A percentile compares a stretch with the other conserved stretches of the same genome.
Conservation (phyloP, 352 stramenopile genomes). For the Pythium dissimile region DNA sequence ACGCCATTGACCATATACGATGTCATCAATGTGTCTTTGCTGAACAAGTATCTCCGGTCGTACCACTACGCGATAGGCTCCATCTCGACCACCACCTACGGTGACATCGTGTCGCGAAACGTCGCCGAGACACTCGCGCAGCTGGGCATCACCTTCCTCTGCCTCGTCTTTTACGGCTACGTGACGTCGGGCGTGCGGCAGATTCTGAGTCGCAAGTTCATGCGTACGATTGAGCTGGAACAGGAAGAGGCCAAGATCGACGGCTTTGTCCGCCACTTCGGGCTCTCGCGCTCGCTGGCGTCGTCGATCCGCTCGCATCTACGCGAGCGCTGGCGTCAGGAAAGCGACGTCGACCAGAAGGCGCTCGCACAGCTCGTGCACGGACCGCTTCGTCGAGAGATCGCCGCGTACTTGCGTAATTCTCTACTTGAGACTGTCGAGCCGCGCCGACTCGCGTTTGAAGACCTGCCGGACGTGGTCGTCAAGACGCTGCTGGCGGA, state of each 20-base stretch:
- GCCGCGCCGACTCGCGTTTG: constrained; percentile 12
- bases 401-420: constrained; percentile 15
- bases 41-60: constrained; percentile 29
- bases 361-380: constrained; percentile 9
- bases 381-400: constrained; percentile 14
- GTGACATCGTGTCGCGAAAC: constrained; percentile 27
- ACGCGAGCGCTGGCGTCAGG: constrained; percentile 16
- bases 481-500: constrained; percentile 14
- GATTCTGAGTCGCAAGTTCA: constrained; percentile 23
- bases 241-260: constrained; percentile 16
- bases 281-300: constrained; percentile 16
- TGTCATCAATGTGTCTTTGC: constrained; percentile 18
- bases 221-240: constrained; percentile 19
- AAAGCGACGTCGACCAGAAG: constrained; percentile 17
- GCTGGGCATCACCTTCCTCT: constrained; percentile 24
- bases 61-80: constrained; percentile 32
- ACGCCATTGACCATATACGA: not conserved
- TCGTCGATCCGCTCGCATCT: constrained; percentile 14
- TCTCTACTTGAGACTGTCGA: constrained; percentile 8
- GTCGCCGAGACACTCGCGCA: constrained; percentile 22
- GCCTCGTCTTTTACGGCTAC: constrained; percentile 30
- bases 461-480: constrained; percentile 15
- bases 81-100: constrained; percentile 28
- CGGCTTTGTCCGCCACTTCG: constrained; percentile 13
- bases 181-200: constrained; percentile 22